phyloP scores from a whole-genome alignment of 768 basidiomycete species.

The Boletus subparvulus region DNA sequence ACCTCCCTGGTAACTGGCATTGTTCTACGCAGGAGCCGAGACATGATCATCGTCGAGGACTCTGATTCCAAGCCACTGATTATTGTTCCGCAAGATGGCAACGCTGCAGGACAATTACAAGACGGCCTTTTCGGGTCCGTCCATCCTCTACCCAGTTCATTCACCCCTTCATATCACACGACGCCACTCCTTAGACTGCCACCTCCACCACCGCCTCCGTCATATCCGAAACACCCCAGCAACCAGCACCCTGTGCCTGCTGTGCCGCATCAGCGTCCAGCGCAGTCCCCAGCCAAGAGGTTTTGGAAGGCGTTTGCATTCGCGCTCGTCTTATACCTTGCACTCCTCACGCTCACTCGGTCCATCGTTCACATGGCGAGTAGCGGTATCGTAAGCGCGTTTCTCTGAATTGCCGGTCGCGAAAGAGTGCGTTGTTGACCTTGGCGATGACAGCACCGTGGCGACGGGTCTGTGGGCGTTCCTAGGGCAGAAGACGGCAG shows the following conservation, averaged over 20 bases:
- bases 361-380: slow-evolving; percentile 2
- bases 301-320: slow-evolving; percentile 16
- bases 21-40: too few relatives aligned
- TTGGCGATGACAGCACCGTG: too few relatives aligned
- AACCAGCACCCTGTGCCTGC: background rate
- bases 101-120: background rate
- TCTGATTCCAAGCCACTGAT: background rate
- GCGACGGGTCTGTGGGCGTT: background rate
- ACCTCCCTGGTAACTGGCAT: too few relatives aligned
- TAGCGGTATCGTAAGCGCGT: background rate
- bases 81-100: background rate
- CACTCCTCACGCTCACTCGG: background rate
- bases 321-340: slow-evolving; percentile 14
- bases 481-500: slow-evolving; percentile 17
- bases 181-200: background rate
- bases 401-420: too few relatives aligned
- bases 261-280: background rate
- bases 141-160: background rate
- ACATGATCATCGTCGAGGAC: background rate
- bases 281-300: slow-evolving; percentile 4
- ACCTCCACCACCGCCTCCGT: slow-evolving; percentile 11
- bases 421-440: too few relatives aligned
- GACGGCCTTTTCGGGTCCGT: slow-evolving; percentile 5
- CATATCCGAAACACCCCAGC: slow-evolving; percentile 10
- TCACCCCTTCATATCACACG: slow-evolving; percentile 7